A percentile compares a stretch with the other conserved stretches of the same genome.
phyloP scores from a whole-genome alignment of 768 basidiomycete genomes.

The Amanita rimosa region DNA sequence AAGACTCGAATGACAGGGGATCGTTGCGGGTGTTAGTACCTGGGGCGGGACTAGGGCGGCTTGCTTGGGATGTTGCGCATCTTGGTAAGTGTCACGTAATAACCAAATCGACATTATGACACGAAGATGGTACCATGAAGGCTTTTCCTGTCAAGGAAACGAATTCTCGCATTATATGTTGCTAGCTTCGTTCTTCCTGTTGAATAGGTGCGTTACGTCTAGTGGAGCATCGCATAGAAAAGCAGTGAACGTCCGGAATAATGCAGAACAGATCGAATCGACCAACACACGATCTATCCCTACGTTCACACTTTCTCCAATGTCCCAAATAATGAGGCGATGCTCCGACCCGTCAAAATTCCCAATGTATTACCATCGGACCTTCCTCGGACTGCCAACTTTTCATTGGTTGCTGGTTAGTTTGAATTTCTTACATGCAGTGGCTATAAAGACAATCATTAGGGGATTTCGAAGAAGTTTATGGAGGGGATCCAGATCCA shows the following conservation, averaged over 20 bases:
- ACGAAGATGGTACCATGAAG: slow-evolving; percentile 26
- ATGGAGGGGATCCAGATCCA: slow-evolving; percentile 41
- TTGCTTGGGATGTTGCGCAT: slow-evolving; percentile 81
- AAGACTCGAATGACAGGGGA: slow-evolving; percentile 22
- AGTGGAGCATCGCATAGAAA: neutral
- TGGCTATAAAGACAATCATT: slow-evolving; percentile 11
- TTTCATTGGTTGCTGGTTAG: slow-evolving; percentile 80
- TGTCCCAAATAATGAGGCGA: slow-evolving; percentile 38
- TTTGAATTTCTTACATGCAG: slow-evolving; percentile 2
- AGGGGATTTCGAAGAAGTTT: slow-evolving; percentile 91
- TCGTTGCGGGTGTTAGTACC: slow-evolving; percentile 74
- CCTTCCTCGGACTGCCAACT: slow-evolving; percentile 52
- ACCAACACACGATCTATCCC: slow-evolving; percentile 72
- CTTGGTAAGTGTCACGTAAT: slow-evolving; percentile 38
- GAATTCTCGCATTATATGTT: slow-evolving; percentile 97
- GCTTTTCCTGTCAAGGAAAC: slow-evolving; percentile 87
- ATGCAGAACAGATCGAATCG: slow-evolving; percentile 51
- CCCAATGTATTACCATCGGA: slow-evolving; percentile 79
- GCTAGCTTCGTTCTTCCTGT: slow-evolving; percentile 75
- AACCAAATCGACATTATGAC: neutral
- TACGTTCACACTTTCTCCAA: slow-evolving; percentile 94
- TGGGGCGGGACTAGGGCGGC: slow-evolving; percentile 79
- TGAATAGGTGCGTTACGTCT: slow-evolving; percentile 55
- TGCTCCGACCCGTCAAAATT: slow-evolving; percentile 59
- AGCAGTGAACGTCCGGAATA: neutral